These are phyloP conservation scores for Aspergillus caelatus DNA, from an alignment of 2,329 filamentous ascomycete genomes.

Conservation along the genomic window DNA sequence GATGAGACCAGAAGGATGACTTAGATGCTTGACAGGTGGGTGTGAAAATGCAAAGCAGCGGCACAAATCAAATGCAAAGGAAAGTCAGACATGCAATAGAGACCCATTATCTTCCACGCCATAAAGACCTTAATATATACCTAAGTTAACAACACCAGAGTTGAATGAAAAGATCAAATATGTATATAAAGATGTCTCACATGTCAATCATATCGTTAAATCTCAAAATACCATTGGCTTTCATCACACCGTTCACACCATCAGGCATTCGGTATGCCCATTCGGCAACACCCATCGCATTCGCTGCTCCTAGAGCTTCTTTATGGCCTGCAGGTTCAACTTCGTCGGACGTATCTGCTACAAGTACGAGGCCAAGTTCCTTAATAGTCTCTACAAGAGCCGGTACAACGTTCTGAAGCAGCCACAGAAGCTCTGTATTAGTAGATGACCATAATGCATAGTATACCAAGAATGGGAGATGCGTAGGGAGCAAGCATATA, in stretches of 20 bases:
- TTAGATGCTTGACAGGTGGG: not conserved
- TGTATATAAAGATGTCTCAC: conserved; percentile 37
- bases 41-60: not conserved
- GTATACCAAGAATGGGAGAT: not conserved
- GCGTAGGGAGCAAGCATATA: not conserved
- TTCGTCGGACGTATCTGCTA: conserved; percentile 79
- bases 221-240: conserved; percentile 80
- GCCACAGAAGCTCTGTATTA: not conserved
- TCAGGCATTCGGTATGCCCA: conserved; percentile 64
- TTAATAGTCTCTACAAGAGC: conserved; percentile 92
- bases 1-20: not conserved
- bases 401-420: conserved; percentile 79
- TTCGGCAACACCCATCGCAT: conserved; percentile 38
- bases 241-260: conserved; percentile 85
- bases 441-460: not conserved
- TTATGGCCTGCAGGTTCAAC: conserved; percentile 28
- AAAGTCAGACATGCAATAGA: not conserved
- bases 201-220: conserved; percentile 92
- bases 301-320: conserved; percentile 24
- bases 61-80: not conserved
- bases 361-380: conserved; percentile 86
- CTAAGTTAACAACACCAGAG: conserved; percentile 1
- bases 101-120: not conserved
- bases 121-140: conserved; percentile 3
- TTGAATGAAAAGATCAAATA: conserved; percentile 1